Conservation (phyloP, 495 filamentous ascomycete species). For the Clohesyomyces aquaticus region DNA sequence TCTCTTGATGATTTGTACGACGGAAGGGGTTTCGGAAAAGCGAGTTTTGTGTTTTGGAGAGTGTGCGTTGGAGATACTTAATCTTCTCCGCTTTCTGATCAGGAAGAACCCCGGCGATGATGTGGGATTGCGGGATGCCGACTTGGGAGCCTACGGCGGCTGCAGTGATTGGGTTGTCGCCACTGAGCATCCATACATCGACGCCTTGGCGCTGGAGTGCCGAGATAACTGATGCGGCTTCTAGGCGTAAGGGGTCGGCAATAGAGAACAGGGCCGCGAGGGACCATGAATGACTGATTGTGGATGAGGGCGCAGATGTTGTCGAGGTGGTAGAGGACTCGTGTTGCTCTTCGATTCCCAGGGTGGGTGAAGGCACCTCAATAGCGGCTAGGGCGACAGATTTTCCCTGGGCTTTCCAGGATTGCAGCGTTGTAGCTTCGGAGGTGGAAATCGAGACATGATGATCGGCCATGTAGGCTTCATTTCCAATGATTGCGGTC, state of each 20-base stretch:
- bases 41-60: conserved; percentile 13
- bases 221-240: conserved; percentile 67
- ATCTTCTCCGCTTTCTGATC: conserved; percentile 86
- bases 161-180: conserved; percentile 75
- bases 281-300: background rate
- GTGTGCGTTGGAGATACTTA: conserved; percentile 68
- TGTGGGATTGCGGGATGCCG: conserved; percentile 71
- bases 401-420: conserved; percentile 45
- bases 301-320: background rate
- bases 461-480: conserved; percentile 63
- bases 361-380: background rate
- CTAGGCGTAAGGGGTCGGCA: conserved; percentile 75
- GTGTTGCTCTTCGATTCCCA: no score
- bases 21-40: conserved; percentile 16
- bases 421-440: conserved; percentile 25
- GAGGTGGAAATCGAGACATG: conserved; percentile 30
- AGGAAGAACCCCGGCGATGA: conserved; percentile 87
- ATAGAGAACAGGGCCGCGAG: conserved; percentile 35
- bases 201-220: conserved; percentile 69
- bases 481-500: conserved; percentile 82
- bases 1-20: background rate
- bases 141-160: conserved; percentile 71
- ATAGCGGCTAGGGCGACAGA: conserved; percentile 45
- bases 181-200: conserved; percentile 89
- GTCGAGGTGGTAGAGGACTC: conserved; percentile 25